Evolutionary conservation across 768 basidiomycete species (phyloP), one percentile per base, ranked within the genome.

Genomic region (Piloderma croceum): DNA sequence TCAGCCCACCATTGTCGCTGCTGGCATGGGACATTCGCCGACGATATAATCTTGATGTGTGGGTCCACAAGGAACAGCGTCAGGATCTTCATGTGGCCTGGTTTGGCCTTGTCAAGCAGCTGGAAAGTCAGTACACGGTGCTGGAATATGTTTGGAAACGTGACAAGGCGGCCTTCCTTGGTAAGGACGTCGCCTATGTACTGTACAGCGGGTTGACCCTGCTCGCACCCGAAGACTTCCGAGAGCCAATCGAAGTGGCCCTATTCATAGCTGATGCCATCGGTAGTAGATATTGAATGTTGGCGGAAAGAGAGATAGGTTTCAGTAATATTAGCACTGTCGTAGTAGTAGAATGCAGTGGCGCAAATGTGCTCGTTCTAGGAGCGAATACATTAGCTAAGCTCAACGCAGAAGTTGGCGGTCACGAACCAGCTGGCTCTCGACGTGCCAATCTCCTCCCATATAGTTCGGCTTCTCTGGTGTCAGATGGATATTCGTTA

Each of bases 281-380:
- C n/a, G n/a, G n/a, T n/a, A n/a, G n/a, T n/a, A n/a, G n/a, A n/a
- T n/a, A n/a, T n/a, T n/a, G n/a, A n/a, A n/a, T n/a, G n/a, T n/a
- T n/a, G n/a, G n/a, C n/a, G n/a, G n/a, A n/a, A n/a, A n/a, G n/a
- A n/a, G n/a, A n/a, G n/a, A n/a, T n/a, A n/a, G n/a, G n/a, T n/a
- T n/a, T n/a, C n/a, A n/a, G n/a, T n/a, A n/a, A n/a, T n/a, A n/a
- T n/a, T n/a, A n/a, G n/a, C n/a, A n/a, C n/a, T n/a, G n/a, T n/a
- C n/a, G n/a, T n/a, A n/a, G n/a, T n/a, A n/a, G n/a, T n/a, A n/a
- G n/a, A n/a, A n/a, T n/a, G 59, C 42, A 2, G 56, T 55, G 3
- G 62, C 61, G 20, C 53, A 56, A 24, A 63, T 64, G 32, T 58
- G 59, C 34, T 65, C 64, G 34, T 65, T 65, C 55, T 60, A 33